Conservation (phyloP, 129 eudicot genomes). For the Heracleum sosnowskyi region DNA sequence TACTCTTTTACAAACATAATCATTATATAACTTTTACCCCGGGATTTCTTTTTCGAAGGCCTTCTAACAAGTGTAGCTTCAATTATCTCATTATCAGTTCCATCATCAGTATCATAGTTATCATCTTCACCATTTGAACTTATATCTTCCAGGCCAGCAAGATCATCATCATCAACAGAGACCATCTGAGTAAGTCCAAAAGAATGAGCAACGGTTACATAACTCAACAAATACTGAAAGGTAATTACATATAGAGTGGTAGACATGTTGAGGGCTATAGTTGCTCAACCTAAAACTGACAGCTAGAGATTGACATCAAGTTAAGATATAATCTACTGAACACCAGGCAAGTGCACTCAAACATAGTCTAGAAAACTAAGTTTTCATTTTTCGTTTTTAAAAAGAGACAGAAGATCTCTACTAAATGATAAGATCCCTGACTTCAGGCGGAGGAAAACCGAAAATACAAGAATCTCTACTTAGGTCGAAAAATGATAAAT, state of each 20-base stretch:
- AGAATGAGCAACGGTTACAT: neutral
- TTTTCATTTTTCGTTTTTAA: no score
- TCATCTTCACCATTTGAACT: slow-evolving; percentile 80
- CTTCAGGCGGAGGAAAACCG: neutral
- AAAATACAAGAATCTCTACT: neutral
- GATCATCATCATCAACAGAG: slow-evolving; percentile 95
- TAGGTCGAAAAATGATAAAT: neutral
- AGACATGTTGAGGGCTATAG: neutral
- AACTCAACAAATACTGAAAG: neutral
- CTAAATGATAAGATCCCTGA: neutral
- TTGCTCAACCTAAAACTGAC: neutral
- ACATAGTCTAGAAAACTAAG: neutral
- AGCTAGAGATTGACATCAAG: neutral
- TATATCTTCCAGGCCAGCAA: slow-evolving; percentile 93
- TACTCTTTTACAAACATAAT: neutral
- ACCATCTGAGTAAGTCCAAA: slow-evolving; percentile 49
- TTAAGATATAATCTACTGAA: neutral
- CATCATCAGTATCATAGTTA: slow-evolving; percentile 54
- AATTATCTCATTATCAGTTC: slow-evolving; percentile 59
- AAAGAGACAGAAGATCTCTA: neutral
- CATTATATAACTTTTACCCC: slow-evolving; percentile 42
- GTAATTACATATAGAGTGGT: neutral
- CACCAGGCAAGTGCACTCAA: neutral
- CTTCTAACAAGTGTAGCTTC: slow-evolving; percentile 49
- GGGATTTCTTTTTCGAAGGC: slow-evolving; percentile 65